Base-by-base conservation (phyloP, 495 filamentous ascomycete genomes). In the Ramalina peruviana region DNA sequence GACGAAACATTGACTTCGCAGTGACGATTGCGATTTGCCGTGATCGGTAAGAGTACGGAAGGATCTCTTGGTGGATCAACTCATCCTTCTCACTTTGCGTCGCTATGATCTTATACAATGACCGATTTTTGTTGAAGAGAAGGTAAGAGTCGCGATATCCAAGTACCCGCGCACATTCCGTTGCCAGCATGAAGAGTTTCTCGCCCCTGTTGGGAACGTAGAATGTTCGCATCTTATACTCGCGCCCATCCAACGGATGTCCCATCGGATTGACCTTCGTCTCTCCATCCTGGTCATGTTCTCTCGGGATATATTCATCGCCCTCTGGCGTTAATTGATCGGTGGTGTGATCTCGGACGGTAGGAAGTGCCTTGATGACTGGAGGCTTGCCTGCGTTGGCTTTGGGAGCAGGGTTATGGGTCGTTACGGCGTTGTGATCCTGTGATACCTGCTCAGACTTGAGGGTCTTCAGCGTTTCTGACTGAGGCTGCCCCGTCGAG, bases 11-110 rank as follows among this genome's bases (percentile, higher is more conserved):
- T 42, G 92, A 96, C 54, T 85, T 81, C n/a, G 92, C 92, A 3
- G 92, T 96, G 26, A 99, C 92, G 51, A 99, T 97, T 23, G 92
- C 93, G 52, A 97, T 99, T 66, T 99, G 92, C 38, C 92, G 83
- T 6, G 92, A 99, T 19, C 93, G 79, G 59, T 99, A 99, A 20
- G 92, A 97, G 66, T 97, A 99, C 0, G 93, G 93, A 26, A 99
- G 68, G 47, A 97, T 88, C 59, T 96, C 92, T 65, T 97, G 88
- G 49, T 81, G 72, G 36, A 99, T 96, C 6, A 99, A 69, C 62
- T 97, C 88, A 59, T 97, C 92, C 69, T 97, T 99, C 65, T 99
- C 92, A 5, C 81, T 68, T 66, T 99, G 92, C 16, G 81, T 89
- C 23, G 93, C 92, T 57, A 99, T 99, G 59, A 99, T 99, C 70